Conservation (phyloP, 305 asterid genomes). For the Fraxinus angustifolia region DNA sequence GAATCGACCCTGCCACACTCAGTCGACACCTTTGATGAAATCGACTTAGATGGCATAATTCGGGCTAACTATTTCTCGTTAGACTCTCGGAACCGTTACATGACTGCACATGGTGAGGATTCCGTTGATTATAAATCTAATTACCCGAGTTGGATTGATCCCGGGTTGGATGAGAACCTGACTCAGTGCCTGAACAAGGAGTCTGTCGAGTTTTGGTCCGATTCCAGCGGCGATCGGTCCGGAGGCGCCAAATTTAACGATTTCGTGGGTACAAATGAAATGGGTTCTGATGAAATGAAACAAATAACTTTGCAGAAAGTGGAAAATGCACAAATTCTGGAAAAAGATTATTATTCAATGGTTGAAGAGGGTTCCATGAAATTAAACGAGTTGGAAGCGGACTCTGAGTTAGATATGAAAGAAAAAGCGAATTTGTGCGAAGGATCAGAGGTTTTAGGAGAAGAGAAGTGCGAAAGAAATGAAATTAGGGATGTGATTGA, state of each 20-base stretch:
- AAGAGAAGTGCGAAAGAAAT: slow-evolving; percentile 2
- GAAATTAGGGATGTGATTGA: not conserved
- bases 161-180: slow-evolving; percentile 17
- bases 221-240: slow-evolving; percentile 30
- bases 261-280: slow-evolving; percentile 22
- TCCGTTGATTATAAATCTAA: slow-evolving; percentile 26
- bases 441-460: slow-evolving; percentile 4
- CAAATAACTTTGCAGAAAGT: slow-evolving; percentile 9
- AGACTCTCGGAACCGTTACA: slow-evolving; percentile 20
- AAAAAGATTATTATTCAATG: not conserved
- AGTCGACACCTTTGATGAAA: slow-evolving; percentile 14
- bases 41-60: slow-evolving; percentile 27
- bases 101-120: not conserved
- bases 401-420: slow-evolving; percentile 5
- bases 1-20: slow-evolving; percentile 11
- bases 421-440: not conserved
- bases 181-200: slow-evolving; percentile 22
- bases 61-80: slow-evolving; percentile 36
- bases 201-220: slow-evolving; percentile 29
- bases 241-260: slow-evolving; percentile 25
- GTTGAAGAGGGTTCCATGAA: slow-evolving; percentile 21
- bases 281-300: slow-evolving; percentile 2
- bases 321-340: not conserved
- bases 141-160: slow-evolving; percentile 42
- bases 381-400: slow-evolving; percentile 14